A percentile compares a stretch with the other conserved stretches of the same genome.
Evolutionary conservation across 1,284 basidiomycete species (phyloP).

Genomic region (Calocybe gambosa): DNA sequence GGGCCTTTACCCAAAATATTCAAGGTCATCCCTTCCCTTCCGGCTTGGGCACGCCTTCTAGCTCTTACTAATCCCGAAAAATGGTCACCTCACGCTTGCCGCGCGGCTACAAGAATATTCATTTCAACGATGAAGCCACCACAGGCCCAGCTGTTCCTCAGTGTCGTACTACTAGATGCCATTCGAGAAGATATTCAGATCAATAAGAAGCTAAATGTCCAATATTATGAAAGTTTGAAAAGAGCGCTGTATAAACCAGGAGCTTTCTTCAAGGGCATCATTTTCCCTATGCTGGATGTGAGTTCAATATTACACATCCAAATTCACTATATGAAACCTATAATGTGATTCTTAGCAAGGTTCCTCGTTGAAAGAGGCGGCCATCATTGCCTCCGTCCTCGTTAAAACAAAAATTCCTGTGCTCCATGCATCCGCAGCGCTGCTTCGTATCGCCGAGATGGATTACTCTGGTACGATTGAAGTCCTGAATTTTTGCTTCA

Average conservation of each 20-base stretch:
- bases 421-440: slow-evolving; percentile 92
- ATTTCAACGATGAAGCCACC: slow-evolving; percentile 95
- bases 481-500: not conserved
- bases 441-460: slow-evolving; percentile 93
- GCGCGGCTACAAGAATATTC: slow-evolving; percentile 93
- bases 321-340: not conserved
- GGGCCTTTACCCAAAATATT: slow-evolving; percentile 96
- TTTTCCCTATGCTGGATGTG: slow-evolving; percentile 94
- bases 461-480: slow-evolving; percentile 74
- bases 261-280: slow-evolving; percentile 97
- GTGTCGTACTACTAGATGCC: slow-evolving; percentile 89
- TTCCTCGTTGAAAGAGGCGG: slow-evolving; percentile 92
- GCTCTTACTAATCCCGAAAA: slow-evolving; percentile 88
- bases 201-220: slow-evolving; percentile 87
- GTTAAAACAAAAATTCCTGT: slow-evolving; percentile 92
- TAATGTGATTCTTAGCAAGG: slow-evolving; percentile 39
- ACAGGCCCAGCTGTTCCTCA: slow-evolving; percentile 92
- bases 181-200: slow-evolving; percentile 86
- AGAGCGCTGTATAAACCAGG: slow-evolving; percentile 94
- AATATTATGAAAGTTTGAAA: slow-evolving; percentile 91
- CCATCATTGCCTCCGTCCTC: slow-evolving; percentile 90
- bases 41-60: slow-evolving; percentile 94
- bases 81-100: slow-evolving; percentile 95
- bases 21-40: slow-evolving; percentile 96
- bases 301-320: too few relatives aligned